Conservation (phyloP, 768 basidiomycete species). For the Hericium coralloides region DNA sequence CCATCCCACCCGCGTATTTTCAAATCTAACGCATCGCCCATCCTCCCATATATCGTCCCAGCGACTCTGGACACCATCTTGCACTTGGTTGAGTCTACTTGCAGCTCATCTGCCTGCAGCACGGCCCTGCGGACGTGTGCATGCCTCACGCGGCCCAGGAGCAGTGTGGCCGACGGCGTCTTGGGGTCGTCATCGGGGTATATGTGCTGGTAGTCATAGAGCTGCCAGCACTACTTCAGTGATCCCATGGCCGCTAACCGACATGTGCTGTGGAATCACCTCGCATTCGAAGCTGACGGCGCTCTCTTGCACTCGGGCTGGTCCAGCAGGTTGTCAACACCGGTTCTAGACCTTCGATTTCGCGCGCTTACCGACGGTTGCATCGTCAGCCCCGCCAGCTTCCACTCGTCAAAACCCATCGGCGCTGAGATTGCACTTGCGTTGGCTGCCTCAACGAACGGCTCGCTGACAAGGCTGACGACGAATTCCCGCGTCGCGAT, state of each 20-base stretch:
- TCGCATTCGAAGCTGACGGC: constrained; percentile 54
- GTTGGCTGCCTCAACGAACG: constrained; percentile 51
- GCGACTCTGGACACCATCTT: constrained; percentile 46
- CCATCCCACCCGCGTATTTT: too few relatives aligned
- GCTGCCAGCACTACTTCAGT: constrained; percentile 20
- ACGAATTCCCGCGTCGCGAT: constrained; percentile 58
- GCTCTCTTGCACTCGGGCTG: constrained; percentile 48
- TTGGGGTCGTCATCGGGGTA: constrained; percentile 24
- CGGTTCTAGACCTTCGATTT: neutral
- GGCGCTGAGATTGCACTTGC: constrained; percentile 45
- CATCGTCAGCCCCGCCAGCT: constrained; percentile 47
- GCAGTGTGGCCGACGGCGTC: constrained; percentile 33
- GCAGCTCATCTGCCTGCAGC: constrained; percentile 30
- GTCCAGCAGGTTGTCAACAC: constrained; percentile 15
- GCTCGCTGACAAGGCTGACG: constrained; percentile 63
- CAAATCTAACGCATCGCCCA: constrained; percentile 36
- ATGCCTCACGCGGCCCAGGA: constrained; percentile 46
- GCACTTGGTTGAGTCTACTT: constrained; percentile 40
- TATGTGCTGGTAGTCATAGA: constrained; percentile 44
- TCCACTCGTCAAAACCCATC: constrained; percentile 46
- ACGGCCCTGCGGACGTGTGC: constrained; percentile 44
- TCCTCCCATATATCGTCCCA: constrained; percentile 41
- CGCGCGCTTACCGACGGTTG: constrained; percentile 38
- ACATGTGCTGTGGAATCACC: constrained; percentile 24
- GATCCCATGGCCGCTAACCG: too few relatives aligned